Conservation (phyloP, 371 early-diverging fungal species). For the Mucor circinelloides region DNA sequence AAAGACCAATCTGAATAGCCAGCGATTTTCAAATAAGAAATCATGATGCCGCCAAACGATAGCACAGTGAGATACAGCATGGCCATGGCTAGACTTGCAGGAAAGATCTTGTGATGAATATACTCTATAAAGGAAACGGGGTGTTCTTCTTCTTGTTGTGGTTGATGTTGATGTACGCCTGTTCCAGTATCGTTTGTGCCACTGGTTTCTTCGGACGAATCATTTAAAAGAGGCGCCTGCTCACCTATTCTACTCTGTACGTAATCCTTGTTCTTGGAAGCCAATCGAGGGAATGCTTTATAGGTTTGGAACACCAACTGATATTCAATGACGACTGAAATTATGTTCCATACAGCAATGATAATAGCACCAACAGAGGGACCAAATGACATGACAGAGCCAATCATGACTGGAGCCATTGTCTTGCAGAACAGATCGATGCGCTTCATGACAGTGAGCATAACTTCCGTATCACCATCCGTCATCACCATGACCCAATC, state of each 20-base stretch:
- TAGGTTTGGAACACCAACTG: slow-evolving; percentile 2
- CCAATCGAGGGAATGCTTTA: neutral
- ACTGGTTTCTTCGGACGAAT: neutral
- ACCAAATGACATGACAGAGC: slow-evolving; percentile 1
- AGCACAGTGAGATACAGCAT: slow-evolving; percentile 2
- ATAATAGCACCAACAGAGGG: neutral
- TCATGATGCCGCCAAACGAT: slow-evolving; percentile 4
- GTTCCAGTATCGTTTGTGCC: neutral
- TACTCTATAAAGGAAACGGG: neutral
- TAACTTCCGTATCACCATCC: neutral
- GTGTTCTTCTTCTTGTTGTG: neutral
- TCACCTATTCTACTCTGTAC: neutral
- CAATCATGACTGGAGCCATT: slow-evolving; percentile 8
- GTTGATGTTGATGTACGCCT: neutral
- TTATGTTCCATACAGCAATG: neutral
- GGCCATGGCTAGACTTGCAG: neutral
- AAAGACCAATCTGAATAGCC: slow-evolving; percentile 2
- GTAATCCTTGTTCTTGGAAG: neutral
- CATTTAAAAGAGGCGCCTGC: neutral
- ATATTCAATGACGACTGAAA: neutral
- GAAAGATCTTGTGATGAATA: neutral
- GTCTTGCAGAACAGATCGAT: slow-evolving; percentile 6
- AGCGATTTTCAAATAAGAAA: neutral
- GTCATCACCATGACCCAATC: slow-evolving; percentile 7
- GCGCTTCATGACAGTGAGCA: slow-evolving; percentile 5